These are phyloP conservation scores for Penicillium angulare DNA, from an alignment of 495 filamentous ascomycete species.

Conservation along the genomic window DNA sequence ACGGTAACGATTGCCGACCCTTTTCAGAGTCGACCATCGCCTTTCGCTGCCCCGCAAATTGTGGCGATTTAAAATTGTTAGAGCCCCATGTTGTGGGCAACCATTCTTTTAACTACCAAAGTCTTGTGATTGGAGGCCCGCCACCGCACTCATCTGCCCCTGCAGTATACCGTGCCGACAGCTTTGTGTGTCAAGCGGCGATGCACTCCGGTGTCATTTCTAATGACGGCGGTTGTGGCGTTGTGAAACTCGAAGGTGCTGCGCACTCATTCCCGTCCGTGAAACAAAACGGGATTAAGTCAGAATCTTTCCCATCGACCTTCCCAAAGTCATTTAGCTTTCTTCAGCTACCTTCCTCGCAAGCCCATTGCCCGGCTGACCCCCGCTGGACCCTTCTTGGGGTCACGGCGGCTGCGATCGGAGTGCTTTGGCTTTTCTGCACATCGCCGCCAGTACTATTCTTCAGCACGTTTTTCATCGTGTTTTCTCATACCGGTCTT, in stretches of 20 bases:
- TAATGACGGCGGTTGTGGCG: constrained; percentile 74
- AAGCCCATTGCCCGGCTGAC: constrained; percentile 51
- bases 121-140: constrained; percentile 75
- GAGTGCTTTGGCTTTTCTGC: constrained; percentile 65
- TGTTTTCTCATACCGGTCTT: constrained; percentile 77
- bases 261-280: constrained; percentile 60
- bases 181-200: constrained; percentile 77
- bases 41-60: constrained; percentile 81
- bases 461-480: constrained; percentile 65
- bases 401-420: constrained; percentile 67
- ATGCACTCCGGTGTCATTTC: constrained; percentile 75
- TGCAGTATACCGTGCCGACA: constrained; percentile 74
- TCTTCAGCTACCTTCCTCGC: constrained; percentile 39
- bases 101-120: constrained; percentile 65
- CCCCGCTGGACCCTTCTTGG: constrained; percentile 71
- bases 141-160: constrained; percentile 33
- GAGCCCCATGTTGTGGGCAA: constrained; percentile 75
- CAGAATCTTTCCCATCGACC: constrained; percentile 67
- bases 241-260: constrained; percentile 65
- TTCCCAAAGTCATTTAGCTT: constrained; percentile 80
- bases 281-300: constrained; percentile 62
- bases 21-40: constrained; percentile 67
- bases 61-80: constrained; percentile 60
- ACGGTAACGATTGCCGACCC: constrained; percentile 79
- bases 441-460: constrained; percentile 68